Conservation (phyloP, 2,329 filamentous ascomycete genomes). For the Ophiocordyceps polyrhachis-furcata region DNA sequence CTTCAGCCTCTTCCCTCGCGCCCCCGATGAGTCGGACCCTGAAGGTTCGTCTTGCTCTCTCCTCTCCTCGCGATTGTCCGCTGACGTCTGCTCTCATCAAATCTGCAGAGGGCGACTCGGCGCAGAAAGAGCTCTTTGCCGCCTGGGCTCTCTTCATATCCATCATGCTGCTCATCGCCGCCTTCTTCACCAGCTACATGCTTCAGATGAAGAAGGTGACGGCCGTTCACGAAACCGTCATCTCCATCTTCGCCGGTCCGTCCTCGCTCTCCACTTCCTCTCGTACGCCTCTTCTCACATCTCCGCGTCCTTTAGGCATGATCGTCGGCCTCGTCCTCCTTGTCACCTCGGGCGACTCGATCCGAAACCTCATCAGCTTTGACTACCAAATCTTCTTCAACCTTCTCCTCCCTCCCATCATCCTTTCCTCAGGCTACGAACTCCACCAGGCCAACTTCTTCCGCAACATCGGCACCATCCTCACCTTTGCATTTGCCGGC, state of each 20-base stretch:
- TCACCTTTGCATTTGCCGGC: conserved; percentile 93
- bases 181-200: conserved; percentile 93
- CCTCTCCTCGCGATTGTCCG: conserved; percentile 1
- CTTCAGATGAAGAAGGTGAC: conserved; percentile 94
- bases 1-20: background rate
- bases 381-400: conserved; percentile 99
- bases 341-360: conserved; percentile 61
- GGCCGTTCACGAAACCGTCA: conserved; percentile 91
- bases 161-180: conserved; percentile 80
- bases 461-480: conserved; percentile 87
- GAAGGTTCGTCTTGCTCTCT: conserved; percentile 11
- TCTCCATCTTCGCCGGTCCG: conserved; percentile 87
- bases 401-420: conserved; percentile 92
- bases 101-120: conserved; percentile 51
- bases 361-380: conserved; percentile 85
- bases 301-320: conserved; percentile 47
- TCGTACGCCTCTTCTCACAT: background rate
- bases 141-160: conserved; percentile 97
- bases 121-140: conserved; percentile 82
- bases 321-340: conserved; percentile 79
- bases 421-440: conserved; percentile 91
- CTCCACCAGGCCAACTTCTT: conserved; percentile 98
- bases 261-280: conserved; percentile 72
- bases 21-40: conserved; percentile 14
- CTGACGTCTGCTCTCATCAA: conserved; percentile 1